Evolutionary conservation across 306 rosid species (phyloP), one percentile per base, ranked within the genome.

Genomic region (Heteromeles arbutifolia): DNA sequence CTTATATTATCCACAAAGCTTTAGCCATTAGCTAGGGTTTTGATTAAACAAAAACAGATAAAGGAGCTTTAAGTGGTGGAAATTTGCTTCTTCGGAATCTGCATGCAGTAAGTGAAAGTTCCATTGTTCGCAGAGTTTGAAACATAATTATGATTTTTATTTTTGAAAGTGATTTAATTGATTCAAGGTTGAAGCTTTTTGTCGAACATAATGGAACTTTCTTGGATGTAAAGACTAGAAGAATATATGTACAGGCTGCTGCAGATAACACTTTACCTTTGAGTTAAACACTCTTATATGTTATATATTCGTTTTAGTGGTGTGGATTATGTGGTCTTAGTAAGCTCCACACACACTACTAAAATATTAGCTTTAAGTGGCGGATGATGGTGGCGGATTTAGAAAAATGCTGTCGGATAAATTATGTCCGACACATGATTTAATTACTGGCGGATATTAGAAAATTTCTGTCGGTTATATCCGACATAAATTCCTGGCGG

Each of bases 171-270:
- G 85, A 74, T 82, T 80, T 76, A 48, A 18, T 58, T 48, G 68
- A 54, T 32, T 32, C 68, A 74, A 85, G 76, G 81, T 21, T 13
- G 56, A 63, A 83, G 65, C 75, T 59, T 45, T 69, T 61, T 62
- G 68, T 48, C 64, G 72, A 72, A 41, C 59, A 72, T 67, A 31
- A 68, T 65, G 82, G 74, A 7, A 81, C 85, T 72, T 74, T 88
- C 74, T 76, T 86, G 85, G 74, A 72, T 80, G 88, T 78, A 84
- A 88, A 85, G 85, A 57, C 39, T 2, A 26, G 19, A 18, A 39
- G 80, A 83, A 79, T 75, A 79, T 66, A 67, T 63, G 63, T 63
- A 85, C 74, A 81, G 74, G 79, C 63, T 79, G 67, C 32, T 62
- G 17, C 24, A 58, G 67, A 86, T 41, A 17, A 8, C 4, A 65